These are phyloP conservation scores for Globisporangium emineosum DNA, from an alignment of 352 stramenopile species.

Conservation along the genomic window DNA sequence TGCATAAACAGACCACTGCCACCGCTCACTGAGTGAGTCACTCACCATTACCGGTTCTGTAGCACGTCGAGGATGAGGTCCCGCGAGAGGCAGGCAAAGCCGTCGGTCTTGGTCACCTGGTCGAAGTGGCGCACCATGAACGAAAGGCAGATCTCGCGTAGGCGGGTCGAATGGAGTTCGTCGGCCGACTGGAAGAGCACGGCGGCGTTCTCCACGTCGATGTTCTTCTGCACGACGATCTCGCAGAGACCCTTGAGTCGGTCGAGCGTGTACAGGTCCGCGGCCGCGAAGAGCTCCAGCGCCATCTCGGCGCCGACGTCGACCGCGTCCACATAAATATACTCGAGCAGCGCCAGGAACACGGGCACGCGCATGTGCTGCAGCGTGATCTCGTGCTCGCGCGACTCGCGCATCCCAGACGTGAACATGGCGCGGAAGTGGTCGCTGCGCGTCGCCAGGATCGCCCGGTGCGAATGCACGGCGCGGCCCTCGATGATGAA, in stretches of 20 bases:
- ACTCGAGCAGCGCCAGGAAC: conserved; percentile 95
- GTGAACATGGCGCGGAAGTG: conserved; percentile 94
- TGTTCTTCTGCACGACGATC: conserved; percentile 88
- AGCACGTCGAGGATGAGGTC: conserved; percentile 89
- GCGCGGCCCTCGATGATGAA: conserved; percentile 86
- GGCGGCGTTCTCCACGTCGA: conserved; percentile 86
- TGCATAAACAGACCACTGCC: too few relatives aligned
- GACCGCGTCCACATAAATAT: conserved; percentile 96
- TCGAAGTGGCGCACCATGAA: conserved; percentile 91
- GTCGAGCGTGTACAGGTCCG: conserved; percentile 94
- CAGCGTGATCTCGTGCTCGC: conserved; percentile 85
- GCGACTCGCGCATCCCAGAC: conserved; percentile 92
- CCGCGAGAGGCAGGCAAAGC: conserved; percentile 77
- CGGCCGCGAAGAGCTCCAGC: conserved; percentile 92
- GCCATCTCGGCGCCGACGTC: conserved; percentile 90
- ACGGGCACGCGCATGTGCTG: conserved; percentile 88
- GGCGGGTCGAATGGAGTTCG: conserved; percentile 73
- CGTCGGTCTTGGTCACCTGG: conserved; percentile 89
- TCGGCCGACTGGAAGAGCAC: conserved; percentile 82
- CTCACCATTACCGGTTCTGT: conserved; percentile 66
- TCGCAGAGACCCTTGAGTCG: conserved; percentile 91
- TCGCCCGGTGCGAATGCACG: conserved; percentile 86
- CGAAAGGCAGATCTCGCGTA: conserved; percentile 87
- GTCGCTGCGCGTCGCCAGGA: conserved; percentile 92
- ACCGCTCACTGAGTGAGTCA: too few relatives aligned